Evolutionary conservation across 2,329 filamentous ascomycete species (phyloP).

Genomic region (Lecanoromycetidae sp.): DNA sequence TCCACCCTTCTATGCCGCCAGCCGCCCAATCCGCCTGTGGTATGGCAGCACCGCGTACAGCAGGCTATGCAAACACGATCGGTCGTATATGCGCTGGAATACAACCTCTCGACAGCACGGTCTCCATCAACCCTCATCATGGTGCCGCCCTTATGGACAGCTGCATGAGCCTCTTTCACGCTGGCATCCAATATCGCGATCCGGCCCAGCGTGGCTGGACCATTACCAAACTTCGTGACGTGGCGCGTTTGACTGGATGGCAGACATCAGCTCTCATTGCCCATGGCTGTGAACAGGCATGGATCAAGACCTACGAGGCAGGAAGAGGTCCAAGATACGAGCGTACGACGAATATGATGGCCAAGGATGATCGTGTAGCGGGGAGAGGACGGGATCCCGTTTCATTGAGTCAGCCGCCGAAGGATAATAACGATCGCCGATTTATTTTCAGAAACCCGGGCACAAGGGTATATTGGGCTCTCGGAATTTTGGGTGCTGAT

Average conservation of each 20-base stretch:
- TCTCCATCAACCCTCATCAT: slow-evolving; percentile 60
- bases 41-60: slow-evolving; percentile 61
- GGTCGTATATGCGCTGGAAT: slow-evolving; percentile 70
- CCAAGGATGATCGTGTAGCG: slow-evolving; percentile 39
- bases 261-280: slow-evolving; percentile 72
- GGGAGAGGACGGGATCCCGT: slow-evolving; percentile 41
- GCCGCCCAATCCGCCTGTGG: slow-evolving; percentile 78
- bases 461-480: slow-evolving; percentile 59
- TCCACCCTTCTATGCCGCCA: slow-evolving; percentile 82
- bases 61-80: slow-evolving; percentile 57
- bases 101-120: slow-evolving; percentile 40
- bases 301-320: slow-evolving; percentile 61
- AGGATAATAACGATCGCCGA: slow-evolving; percentile 34
- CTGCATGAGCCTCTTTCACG: slow-evolving; percentile 73
- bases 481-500: slow-evolving; percentile 68
- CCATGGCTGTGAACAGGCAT: slow-evolving; percentile 69
- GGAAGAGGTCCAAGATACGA: slow-evolving; percentile 66
- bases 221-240: slow-evolving; percentile 59
- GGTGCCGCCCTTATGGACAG: slow-evolving; percentile 74
- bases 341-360: slow-evolving; percentile 30
- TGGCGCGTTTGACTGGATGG: slow-evolving; percentile 75
- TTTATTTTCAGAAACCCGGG: slow-evolving; percentile 50
- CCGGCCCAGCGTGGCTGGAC: slow-evolving; percentile 64
- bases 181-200: slow-evolving; percentile 67
- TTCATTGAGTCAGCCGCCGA: slow-evolving; percentile 27